Base-by-base conservation (phyloP, 139 green algal species). In the Monoraphidium neglectum region DNA sequence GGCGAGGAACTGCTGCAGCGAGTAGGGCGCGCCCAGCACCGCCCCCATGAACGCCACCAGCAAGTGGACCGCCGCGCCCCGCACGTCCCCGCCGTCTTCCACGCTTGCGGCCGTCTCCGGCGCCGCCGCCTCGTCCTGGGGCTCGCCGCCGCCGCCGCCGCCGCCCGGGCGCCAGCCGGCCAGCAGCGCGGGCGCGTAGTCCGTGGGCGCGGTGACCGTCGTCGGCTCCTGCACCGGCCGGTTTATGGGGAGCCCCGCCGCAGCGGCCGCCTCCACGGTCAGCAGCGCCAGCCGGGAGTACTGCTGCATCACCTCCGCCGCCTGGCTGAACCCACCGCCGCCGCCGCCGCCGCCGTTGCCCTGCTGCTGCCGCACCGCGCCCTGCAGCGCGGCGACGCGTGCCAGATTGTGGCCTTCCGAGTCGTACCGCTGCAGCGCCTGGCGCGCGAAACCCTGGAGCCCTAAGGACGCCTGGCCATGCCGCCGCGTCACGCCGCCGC, bases 201-300 rank as follows among this genome's bases (percentile, higher is more conserved):
- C 81, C 49, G 53, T 79, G 16, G 74, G 70, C 1, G 28, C 37
- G 5, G 33, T 26, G 1, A 84, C 37, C 0, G 49, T 57, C n/a
- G 57, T 47, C 3, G 82, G 59, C 28, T 70, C 53, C 21, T 18
- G 51, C 24, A 89, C 74, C 30, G 61, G 68, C 16, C 74, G 38
- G 3, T 47, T 23, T 0, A 79, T 86, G 15, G 67, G 57, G 38
- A 93, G 61, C 16, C 74, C 68, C n/a, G 66, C 47, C 15, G 66
- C 78, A 1, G 73, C 62, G 12, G 81, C 74, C 30, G 91, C 84
- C 62, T 94, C 90, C 2, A 92, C 28, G 1, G 86, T 87, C 16
- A 93, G 70, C 43, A 93, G 60, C 8, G 90, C 82, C 13, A 94
- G 85, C 0, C 84, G 85, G 1, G 83, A 90, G 88, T 94, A 94